Conservation (phyloP, 1,139 yeast genomes). For the Diutina sp. region DNA sequence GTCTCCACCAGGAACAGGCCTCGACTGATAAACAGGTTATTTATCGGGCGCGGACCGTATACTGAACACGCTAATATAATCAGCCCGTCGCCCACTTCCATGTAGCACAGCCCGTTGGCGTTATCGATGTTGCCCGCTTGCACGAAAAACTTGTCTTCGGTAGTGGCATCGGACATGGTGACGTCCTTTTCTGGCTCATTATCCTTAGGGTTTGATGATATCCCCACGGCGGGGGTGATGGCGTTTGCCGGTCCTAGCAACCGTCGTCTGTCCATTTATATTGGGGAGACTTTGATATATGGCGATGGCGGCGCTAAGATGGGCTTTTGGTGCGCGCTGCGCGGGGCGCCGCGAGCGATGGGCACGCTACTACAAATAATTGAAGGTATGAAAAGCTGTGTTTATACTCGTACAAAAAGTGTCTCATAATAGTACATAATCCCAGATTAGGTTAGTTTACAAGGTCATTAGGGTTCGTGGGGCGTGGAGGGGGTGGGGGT, state of each 20-base stretch:
- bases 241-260: conserved; percentile 55
- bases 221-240: conserved; percentile 26
- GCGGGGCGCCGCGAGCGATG: neutral
- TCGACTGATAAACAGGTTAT: conserved; percentile 59
- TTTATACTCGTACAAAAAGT: neutral
- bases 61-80: conserved; percentile 49
- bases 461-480: neutral
- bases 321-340: neutral
- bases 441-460: neutral
- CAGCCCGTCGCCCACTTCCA: conserved; percentile 53
- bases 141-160: conserved; percentile 3
- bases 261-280: conserved; percentile 50
- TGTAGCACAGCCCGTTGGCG: conserved; percentile 74
- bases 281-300: neutral
- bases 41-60: conserved; percentile 82
- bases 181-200: conserved; percentile 6
- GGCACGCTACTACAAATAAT: neutral
- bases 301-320: neutral
- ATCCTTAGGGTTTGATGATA: conserved; percentile 5
- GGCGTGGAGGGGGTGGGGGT: neutral
- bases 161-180: conserved; percentile 10
- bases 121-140: conserved; percentile 32
- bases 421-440: neutral
- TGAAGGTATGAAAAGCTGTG: neutral
- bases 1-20: conserved; percentile 62